Percentiles rank a stretch among this genome's conserved stretches.
Conservation (phyloP, 2,329 filamentous ascomycete species). For the Torrubiella hemipterigena region DNA sequence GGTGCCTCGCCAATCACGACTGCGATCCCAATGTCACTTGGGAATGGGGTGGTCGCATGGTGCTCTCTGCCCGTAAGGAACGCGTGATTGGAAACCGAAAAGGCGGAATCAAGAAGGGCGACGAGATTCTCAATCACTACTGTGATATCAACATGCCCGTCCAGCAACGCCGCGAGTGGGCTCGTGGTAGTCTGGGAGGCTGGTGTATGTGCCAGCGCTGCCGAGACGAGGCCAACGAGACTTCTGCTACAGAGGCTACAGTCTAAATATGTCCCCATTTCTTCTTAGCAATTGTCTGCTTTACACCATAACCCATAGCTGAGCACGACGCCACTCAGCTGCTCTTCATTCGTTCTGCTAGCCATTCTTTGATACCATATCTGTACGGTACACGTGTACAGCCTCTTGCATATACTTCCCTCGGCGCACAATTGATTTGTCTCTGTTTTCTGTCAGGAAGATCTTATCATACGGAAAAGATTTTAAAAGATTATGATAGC, state of each 20-base stretch:
- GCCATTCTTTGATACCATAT: too few relatives aligned
- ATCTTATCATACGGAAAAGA: too few relatives aligned
- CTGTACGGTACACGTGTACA: too few relatives aligned
- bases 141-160: conserved; percentile 76
- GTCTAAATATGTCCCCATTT: background rate
- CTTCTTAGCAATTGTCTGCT: too few relatives aligned
- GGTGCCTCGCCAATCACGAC: conserved; percentile 93
- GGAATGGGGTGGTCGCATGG: conserved; percentile 80
- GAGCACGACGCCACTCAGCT: too few relatives aligned
- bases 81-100: conserved; percentile 36
- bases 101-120: conserved; percentile 59
- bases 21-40: conserved; percentile 91
- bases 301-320: too few relatives aligned
- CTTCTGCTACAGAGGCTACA: background rate
- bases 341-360: too few relatives aligned
- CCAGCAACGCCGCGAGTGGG: conserved; percentile 77
- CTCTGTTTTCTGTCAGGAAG: too few relatives aligned
- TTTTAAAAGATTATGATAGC: too few relatives aligned
- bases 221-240: conserved; percentile 48
- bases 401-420: too few relatives aligned
- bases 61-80: conserved; percentile 50
- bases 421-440: too few relatives aligned
- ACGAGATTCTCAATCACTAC: conserved; percentile 90
- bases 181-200: conserved; percentile 74
- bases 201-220: conserved; percentile 81